Evolutionary conservation across 495 filamentous ascomycete species (phyloP), one percentile per base, ranked within the genome.

Genomic region (Hapsidospora chrysogenum): DNA sequence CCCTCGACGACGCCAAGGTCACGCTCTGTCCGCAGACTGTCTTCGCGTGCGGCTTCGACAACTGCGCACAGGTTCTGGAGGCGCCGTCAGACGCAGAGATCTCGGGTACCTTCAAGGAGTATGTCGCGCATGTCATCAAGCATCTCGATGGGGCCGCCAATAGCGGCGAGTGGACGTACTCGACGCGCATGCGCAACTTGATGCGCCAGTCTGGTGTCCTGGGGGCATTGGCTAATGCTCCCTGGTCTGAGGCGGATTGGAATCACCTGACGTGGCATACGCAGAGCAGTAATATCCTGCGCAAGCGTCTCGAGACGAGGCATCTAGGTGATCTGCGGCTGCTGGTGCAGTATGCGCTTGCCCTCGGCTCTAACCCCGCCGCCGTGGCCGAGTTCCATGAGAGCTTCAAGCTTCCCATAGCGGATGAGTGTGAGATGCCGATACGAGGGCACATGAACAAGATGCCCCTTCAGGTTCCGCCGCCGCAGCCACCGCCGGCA

Each of bases 21-120:
- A 36, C 36, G 11, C 34, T 46, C 5, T 45, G 40, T 17, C 41
- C 43, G 11, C 46, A 49, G 27, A 32, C 43, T 3, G 49, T 52
- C 4, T 49, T 52, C 19, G 46, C 43, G 11, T 52, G 49, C 33
- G 49, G 49, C 21, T 49, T 49, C 29, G 39, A 38, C 25, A 38
- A 44, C 35, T 49, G 48, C 32, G 30, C 31, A n/a, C 33, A 43
- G 3, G 40, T 52, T 1, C 43, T 47, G 13, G 49, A 49, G 33
- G 42, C 49, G 9, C 16, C 43, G 4, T 28, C 17, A 14, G 37
- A 44, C 6, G 39, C 31, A 10, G 46, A 46, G 10, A 37, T 39
- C 2, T 32, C 37, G 0, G 28, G 39, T 17, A 39, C 35, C 17
- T 37, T 35, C 1, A 21, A 35, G n/a, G 37, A 45, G 17, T 52